Evolutionary conservation across 2,329 filamentous ascomycete species (phyloP), one percentile per base, ranked within the genome.

Genomic region (Colletotrichum trifolii): DNA sequence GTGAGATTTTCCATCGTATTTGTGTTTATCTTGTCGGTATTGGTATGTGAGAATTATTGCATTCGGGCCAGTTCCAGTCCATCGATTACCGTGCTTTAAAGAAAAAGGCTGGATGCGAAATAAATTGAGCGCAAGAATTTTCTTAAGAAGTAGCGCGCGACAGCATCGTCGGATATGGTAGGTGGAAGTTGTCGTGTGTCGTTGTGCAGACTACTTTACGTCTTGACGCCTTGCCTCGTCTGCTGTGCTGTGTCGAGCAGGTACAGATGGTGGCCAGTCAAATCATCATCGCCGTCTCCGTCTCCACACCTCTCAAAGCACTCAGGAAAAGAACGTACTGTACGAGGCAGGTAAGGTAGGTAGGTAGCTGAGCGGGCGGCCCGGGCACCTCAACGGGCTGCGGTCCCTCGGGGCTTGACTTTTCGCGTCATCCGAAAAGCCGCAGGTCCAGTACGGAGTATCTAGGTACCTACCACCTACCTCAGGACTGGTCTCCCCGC

Each of bases 1-100:
- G 75, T 79, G 68, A 85, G 79, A 71, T 83, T 84, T 76, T 87
- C 85, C 85, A 87, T 87, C 70, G 46, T 58, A 8, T 35, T 54
- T 42, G 25, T 25, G 25, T 40, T 63, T 57, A 66, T 63, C 50
- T 65, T n/a, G 60, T 59, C 60, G 54, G 54, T 60, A 66, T 66
- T 65, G 60, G 58, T 68, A 54, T 65, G 6, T 67, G 43, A 40
- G 15, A 50, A 46, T 64, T 64, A 54, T 66, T 65, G 64, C 35
- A 53, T 58, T 65, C 60, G 54, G 39, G 47, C 54, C 54, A 52
- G 54, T 54, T 45, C 64, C 64, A 60, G 60, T 64, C 64, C 64
- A 66, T 66, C 64, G 60, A 60, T 66, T 54, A 63, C 35, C n/a
- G 46, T 47, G 40, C 58, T 25, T 15, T 2, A 42, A 42, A 13